phyloP scores from a whole-genome alignment of 345 rosid species.

The Firmiana major region DNA sequence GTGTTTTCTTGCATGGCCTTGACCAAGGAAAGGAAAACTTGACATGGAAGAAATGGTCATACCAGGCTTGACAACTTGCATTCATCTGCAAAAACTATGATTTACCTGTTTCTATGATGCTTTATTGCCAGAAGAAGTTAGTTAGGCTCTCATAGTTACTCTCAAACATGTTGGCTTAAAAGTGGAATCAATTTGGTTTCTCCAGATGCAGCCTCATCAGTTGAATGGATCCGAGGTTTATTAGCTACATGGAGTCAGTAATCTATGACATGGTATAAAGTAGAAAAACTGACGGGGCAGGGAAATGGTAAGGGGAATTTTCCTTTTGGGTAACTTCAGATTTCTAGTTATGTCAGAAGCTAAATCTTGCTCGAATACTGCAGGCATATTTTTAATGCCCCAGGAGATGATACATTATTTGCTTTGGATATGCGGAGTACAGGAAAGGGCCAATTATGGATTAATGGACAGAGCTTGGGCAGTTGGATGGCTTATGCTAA shows the following conservation, averaged over 20 bases:
- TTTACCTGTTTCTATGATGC: neutral
- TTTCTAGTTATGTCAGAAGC: too few species aligned
- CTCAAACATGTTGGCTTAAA: conserved; percentile 41
- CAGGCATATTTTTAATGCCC: conserved; percentile 81
- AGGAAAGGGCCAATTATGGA: conserved; percentile 96
- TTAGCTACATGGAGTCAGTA: neutral
- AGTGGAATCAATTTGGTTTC: conserved; percentile 44
- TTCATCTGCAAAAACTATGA: neutral
- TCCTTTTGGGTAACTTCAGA: too few species aligned
- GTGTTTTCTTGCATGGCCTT: conserved; percentile 63
- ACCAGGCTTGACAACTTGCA: conserved; percentile 48
- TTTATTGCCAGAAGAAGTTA: neutral
- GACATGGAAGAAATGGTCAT: conserved; percentile 77
- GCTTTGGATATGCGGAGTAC: conserved; percentile 80
- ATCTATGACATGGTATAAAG: conserved; percentile 21
- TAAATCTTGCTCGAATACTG: conserved; percentile 16
- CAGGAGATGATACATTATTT: conserved; percentile 64
- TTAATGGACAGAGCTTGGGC: conserved; percentile 82
- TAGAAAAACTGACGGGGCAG: conserved; percentile 4
- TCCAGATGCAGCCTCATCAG: conserved; percentile 26
- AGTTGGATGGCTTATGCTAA: conserved; percentile 81
- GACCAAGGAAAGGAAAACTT: conserved; percentile 65
- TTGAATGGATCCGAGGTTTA: conserved; percentile 14
- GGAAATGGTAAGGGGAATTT: too few species aligned
- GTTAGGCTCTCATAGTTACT: neutral